These are phyloP conservation scores for Hericium coralloides DNA, from an alignment of 768 basidiomycete species.

Conservation along the genomic window DNA sequence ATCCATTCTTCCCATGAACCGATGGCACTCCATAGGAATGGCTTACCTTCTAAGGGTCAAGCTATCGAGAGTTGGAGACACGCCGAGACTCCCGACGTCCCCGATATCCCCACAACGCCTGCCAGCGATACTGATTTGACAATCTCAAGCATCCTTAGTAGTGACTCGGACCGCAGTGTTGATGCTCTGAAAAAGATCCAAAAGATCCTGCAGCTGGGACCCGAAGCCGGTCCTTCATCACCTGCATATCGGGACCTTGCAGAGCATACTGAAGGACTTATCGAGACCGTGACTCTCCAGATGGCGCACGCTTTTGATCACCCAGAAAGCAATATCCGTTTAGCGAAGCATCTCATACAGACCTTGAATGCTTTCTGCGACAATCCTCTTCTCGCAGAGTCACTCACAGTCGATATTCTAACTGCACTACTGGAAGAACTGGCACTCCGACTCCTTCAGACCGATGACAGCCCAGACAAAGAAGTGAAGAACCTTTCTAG, in stretches of 20 bases:
- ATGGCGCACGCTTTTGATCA: slow-evolving; percentile 90
- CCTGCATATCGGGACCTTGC: slow-evolving; percentile 70
- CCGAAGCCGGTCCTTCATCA: slow-evolving; percentile 62
- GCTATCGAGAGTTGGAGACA: slow-evolving; percentile 2
- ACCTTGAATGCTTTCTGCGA: slow-evolving; percentile 94
- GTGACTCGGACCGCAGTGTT: slow-evolving; percentile 77
- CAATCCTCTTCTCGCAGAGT: slow-evolving; percentile 79
- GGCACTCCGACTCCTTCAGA: slow-evolving; percentile 84
- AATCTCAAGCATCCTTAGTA: slow-evolving; percentile 85
- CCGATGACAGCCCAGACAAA: slow-evolving; percentile 76
- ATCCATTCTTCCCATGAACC: not conserved
- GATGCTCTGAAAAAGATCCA: slow-evolving; percentile 93
- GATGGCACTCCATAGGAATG: not conserved
- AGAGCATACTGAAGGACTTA: slow-evolving; percentile 72
- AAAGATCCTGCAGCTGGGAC: slow-evolving; percentile 67
- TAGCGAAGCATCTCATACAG: slow-evolving; percentile 96
- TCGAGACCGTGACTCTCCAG: slow-evolving; percentile 85
- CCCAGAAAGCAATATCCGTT: slow-evolving; percentile 78
- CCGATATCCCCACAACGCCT: slow-evolving; percentile 20
- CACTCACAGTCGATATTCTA: slow-evolving; percentile 75
- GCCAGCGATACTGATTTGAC: slow-evolving; percentile 65
- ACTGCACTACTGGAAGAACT: slow-evolving; percentile 87
- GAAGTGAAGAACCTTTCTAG: slow-evolving; percentile 90
- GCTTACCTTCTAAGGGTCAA: slow-evolving; percentile 15
- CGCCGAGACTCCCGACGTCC: slow-evolving; percentile 28